Conservation (phyloP, 306 rosid genomes). For the Gleditsia sinensis region DNA sequence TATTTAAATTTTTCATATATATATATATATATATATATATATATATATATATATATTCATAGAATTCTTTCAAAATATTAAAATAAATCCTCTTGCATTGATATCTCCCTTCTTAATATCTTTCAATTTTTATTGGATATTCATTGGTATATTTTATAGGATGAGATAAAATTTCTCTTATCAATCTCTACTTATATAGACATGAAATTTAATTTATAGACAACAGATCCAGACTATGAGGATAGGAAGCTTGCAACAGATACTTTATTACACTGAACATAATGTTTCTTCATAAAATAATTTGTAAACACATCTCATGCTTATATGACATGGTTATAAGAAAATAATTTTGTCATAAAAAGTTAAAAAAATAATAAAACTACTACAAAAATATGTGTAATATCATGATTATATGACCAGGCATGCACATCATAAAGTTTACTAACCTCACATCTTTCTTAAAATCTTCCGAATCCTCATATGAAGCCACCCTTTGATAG, state of each 20-base stretch:
- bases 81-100: too few relatives aligned
- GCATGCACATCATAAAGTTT: slow-evolving; percentile 19
- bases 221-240: slow-evolving; percentile 10
- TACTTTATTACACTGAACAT: slow-evolving; percentile 18
- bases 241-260: background rate
- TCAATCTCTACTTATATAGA: background rate
- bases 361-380: too few relatives aligned
- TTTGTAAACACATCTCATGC: background rate
- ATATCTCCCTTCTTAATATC: too few relatives aligned
- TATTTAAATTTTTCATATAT: too few relatives aligned
- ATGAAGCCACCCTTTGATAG: slow-evolving; percentile 61
- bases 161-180: too few relatives aligned
- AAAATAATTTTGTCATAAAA: too few relatives aligned
- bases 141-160: too few relatives aligned
- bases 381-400: background rate
- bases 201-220: background rate
- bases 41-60: too few relatives aligned
- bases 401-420: slow-evolving; percentile 18
- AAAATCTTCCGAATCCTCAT: slow-evolving; percentile 69
- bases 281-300: slow-evolving; percentile 5
- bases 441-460: slow-evolving; percentile 68
- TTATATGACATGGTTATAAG: too few relatives aligned
- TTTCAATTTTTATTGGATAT: too few relatives aligned
- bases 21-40: too few relatives aligned
- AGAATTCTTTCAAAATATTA: too few relatives aligned